Conservation (phyloP, 148 eudicot species). For the Rheum nobile region DNA sequence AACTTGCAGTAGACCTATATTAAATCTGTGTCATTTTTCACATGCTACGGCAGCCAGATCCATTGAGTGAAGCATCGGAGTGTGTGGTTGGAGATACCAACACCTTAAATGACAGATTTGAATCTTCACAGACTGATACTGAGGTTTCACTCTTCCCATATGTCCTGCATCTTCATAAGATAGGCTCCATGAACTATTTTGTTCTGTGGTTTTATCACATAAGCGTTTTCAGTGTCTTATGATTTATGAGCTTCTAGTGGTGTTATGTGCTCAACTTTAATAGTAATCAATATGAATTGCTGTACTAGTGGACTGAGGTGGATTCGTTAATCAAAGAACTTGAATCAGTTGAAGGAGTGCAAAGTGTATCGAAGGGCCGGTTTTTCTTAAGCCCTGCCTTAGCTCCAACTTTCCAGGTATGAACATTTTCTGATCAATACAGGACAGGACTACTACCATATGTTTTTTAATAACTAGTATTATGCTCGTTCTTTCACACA, state of each 20-base stretch:
- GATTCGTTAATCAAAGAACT: constrained; percentile 72
- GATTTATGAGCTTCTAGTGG: neutral
- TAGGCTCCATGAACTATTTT: neutral
- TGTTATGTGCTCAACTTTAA: constrained; percentile 1
- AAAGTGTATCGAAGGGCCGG: constrained; percentile 67
- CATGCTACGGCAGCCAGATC: constrained; percentile 64
- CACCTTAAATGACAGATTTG: constrained; percentile 39
- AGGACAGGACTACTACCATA: neutral
- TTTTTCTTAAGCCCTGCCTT: constrained; percentile 92
- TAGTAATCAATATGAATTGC: constrained; percentile 6
- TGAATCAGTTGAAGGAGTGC: constrained; percentile 56
- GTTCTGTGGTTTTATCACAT: neutral
- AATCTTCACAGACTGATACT: constrained; percentile 42
- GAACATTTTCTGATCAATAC: neutral
- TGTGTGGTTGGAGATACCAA: constrained; percentile 58
- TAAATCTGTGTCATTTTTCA: neutral
- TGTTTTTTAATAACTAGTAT: neutral
- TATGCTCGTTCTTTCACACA: neutral
- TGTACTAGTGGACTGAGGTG: constrained; percentile 77
- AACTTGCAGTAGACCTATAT: neutral
- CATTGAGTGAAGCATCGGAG: constrained; percentile 65
- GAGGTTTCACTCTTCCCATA: constrained; percentile 44
- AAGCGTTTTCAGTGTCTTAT: neutral
- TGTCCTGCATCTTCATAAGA: neutral
- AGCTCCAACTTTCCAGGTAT: constrained; percentile 97